Evolutionary conservation across 768 basidiomycete genomes (phyloP), one percentile per base, ranked within the genome.

Genomic region (Peribolospora kevripleyi): DNA sequence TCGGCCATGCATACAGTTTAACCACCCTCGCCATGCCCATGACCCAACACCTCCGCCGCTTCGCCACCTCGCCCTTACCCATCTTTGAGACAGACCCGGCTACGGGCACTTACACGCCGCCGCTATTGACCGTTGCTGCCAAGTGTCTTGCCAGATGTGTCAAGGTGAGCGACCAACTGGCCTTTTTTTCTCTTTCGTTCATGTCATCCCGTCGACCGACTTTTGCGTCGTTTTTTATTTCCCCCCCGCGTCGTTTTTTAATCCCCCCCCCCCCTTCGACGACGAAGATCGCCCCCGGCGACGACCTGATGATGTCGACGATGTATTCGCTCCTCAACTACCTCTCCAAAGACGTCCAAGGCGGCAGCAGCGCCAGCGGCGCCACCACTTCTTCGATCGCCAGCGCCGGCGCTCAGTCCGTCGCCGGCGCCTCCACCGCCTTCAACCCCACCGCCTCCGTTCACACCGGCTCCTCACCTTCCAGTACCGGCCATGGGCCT

Each of bases 241-340:
- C 6, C 56, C 11, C 11, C 46, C 7, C 53, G 52, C 48, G n/a
- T 42, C 10, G 13, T n/a, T 10, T 49, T 56, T 7, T 51, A 53
- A 5, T 14, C 52, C 25, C 38, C 10, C 46, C 3, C 13, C 9
- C 39, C 25, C 38, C 7, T 49, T 14, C 3, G 36, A 43, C 10
- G 39, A 47, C 45, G 57, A 52, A 87, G 84, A 71, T 85, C 45
- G 79, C 83, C 11, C 81, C 83, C 11, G 84, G 83, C 47, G 83
- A 87, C 60, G 87, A 88, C 64, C 74, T 87, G 43, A 75, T 84
- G 64, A 80, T 88, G 76, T 95, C 90, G 3, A 85, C 88, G 61
- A 82, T 95, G 79, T 95, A 97, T 66, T 93, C 91, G 4, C 75
- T 97, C 9, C 73, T 97, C 57, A 95, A 97, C 65, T 82, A 84